Evolutionary conservation across 2,329 filamentous ascomycete species (phyloP).

Genomic region (Xylaria polymorpha): DNA sequence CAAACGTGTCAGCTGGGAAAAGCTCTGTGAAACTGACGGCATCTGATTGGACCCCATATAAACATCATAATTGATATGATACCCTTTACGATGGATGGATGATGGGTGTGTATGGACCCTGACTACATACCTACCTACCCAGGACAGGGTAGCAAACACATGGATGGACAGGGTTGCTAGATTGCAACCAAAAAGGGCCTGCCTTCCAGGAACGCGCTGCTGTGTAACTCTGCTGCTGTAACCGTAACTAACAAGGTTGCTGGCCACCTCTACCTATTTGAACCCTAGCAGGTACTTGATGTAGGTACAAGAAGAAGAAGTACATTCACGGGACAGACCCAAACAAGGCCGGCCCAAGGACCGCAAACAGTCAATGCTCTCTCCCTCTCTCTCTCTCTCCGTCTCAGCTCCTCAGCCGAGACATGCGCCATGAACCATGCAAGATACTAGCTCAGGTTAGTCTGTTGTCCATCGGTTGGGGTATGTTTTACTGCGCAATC

Average conservation of each 20-base stretch:
- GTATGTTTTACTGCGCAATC: conserved; percentile 22
- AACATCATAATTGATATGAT: conserved; percentile 3
- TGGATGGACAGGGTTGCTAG: conserved; percentile 34
- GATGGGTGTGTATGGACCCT: not conserved
- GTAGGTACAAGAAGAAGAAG: not conserved
- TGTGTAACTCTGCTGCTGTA: conserved; percentile 21
- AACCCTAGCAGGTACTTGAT: not conserved
- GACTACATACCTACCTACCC: not conserved
- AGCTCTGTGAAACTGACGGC: not conserved
- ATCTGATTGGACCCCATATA: conserved; percentile 2
- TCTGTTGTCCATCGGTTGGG: not conserved
- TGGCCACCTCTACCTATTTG: not conserved
- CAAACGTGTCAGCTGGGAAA: conserved; percentile 3
- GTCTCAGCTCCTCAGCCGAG: conserved; percentile 19
- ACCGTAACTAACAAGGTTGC: not conserved
- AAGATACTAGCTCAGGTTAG: conserved; percentile 2
- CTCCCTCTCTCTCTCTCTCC: not conserved
- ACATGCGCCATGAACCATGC: not conserved
- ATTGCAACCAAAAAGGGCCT: conserved; percentile 21
- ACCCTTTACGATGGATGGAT: not conserved
- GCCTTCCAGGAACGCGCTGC: conserved; percentile 10
- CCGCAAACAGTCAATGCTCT: conserved; percentile 6
- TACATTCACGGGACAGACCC: not conserved
- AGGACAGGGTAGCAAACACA: conserved; percentile 22
- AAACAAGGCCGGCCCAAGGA: too few species aligned